Evolutionary conservation across 2,329 filamentous ascomycete species (phyloP).

Genomic region (Orbilia quercus): DNA sequence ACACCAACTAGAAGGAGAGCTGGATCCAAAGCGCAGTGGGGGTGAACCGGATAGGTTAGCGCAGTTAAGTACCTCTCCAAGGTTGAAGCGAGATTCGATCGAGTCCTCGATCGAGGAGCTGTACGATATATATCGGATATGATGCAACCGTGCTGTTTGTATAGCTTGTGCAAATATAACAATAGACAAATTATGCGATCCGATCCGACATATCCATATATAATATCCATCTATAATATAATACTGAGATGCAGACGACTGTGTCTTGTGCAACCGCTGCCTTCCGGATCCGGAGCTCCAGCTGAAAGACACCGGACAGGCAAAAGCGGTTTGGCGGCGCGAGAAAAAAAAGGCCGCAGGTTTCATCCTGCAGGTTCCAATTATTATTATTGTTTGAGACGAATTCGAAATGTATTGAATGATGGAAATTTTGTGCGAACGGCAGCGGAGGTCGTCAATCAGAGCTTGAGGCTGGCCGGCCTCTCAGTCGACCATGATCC

Average conservation of each 20-base stretch:
- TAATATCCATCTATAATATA: no score
- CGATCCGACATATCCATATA: background rate
- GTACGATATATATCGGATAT: background rate
- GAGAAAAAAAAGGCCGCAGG: constrained; percentile 40
- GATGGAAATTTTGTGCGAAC: constrained; percentile 24
- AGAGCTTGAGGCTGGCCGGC: no score
- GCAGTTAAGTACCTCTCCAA: no score
- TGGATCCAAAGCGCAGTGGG: background rate
- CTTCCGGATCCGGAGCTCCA: constrained; percentile 51
- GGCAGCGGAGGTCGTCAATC: constrained; percentile 18
- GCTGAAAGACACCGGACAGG: constrained; percentile 25
- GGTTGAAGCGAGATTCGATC: background rate
- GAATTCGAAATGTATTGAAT: constrained; percentile 23
- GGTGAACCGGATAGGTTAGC: background rate
- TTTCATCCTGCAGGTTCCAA: no score
- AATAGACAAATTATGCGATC: no score
- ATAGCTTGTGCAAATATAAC: background rate
- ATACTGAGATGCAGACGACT: no score
- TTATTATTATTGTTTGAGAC: no score
- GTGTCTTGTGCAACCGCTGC: constrained; percentile 11
- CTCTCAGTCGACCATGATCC: no score
- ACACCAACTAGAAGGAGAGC: constrained; percentile 67
- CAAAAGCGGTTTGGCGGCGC: constrained; percentile 50
- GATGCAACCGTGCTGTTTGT: constrained; percentile 1
- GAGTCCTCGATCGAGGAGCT: no score